Conservation (phyloP, 208 protist genomes). For the Trypanosoma lewisi region DNA sequence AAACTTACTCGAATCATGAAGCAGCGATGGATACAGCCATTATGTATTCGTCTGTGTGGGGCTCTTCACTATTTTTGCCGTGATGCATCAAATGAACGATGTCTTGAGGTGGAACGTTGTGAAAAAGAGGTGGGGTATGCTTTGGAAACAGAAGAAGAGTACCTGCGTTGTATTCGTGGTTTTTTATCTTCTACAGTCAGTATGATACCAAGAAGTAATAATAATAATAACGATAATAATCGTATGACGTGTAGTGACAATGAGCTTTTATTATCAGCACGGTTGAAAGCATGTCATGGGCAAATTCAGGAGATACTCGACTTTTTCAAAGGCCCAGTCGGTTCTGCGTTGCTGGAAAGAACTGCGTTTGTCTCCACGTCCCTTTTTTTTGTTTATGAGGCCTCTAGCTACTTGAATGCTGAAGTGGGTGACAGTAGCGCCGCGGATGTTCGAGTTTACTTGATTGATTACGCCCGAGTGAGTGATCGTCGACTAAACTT, state of each 20-base stretch:
- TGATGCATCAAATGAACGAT: not conserved
- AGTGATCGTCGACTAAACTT: slow-evolving; percentile 63
- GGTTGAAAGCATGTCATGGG: slow-evolving; percentile 13
- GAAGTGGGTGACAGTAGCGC: not conserved
- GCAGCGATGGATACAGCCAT: slow-evolving; percentile 45
- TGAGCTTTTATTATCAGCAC: slow-evolving; percentile 7
- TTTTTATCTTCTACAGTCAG: slow-evolving; percentile 44
- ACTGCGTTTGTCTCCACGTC: slow-evolving; percentile 78
- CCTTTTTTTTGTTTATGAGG: slow-evolving; percentile 70
- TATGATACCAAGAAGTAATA: not conserved
- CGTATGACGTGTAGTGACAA: slow-evolving; percentile 3
- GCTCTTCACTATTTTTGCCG: slow-evolving; percentile 34
- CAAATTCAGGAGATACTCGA: slow-evolving; percentile 35
- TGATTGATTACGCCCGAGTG: slow-evolving; percentile 77
- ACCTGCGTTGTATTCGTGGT: slow-evolving; percentile 26
- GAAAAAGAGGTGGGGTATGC: slow-evolving; percentile 54
- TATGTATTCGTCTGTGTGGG: slow-evolving; percentile 60
- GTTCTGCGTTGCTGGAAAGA: slow-evolving; percentile 41
- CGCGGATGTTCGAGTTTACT: slow-evolving; percentile 24
- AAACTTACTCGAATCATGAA: slow-evolving; percentile 50
- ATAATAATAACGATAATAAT: not conserved
- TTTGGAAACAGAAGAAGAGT: slow-evolving; percentile 28
- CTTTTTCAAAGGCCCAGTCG: slow-evolving; percentile 53
- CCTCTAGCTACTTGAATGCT: slow-evolving; percentile 2
- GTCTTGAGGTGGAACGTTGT: slow-evolving; percentile 23